Evolutionary conservation across 352 stramenopile genomes (phyloP).

Genomic region (Pythium inflatum): DNA sequence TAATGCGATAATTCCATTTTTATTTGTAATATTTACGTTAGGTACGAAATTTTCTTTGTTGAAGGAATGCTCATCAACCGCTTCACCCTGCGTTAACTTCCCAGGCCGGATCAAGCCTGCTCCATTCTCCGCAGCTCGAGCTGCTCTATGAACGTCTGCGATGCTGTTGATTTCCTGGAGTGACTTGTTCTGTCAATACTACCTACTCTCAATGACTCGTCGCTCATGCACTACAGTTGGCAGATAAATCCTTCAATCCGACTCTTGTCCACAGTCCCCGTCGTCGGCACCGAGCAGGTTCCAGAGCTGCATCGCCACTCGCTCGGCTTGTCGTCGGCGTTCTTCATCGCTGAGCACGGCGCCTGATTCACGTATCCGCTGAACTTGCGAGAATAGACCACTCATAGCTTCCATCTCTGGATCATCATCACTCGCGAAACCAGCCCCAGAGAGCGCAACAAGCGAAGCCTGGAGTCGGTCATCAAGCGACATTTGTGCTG

Average conservation of each 20-base stretch:
- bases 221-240: neutral
- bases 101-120: too few relatives aligned
- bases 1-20: too few relatives aligned
- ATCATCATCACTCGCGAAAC: slow-evolving; percentile 33
- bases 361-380: slow-evolving; percentile 61
- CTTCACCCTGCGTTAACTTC: too few relatives aligned
- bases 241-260: slow-evolving; percentile 19
- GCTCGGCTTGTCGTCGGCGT: slow-evolving; percentile 63
- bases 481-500: slow-evolving; percentile 28
- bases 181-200: too few relatives aligned
- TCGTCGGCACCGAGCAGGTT: slow-evolving; percentile 59
- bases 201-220: too few relatives aligned
- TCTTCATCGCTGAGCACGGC: slow-evolving; percentile 60
- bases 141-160: too few relatives aligned
- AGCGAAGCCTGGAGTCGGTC: slow-evolving; percentile 52
- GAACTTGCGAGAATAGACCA: slow-evolving; percentile 66
- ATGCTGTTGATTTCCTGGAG: too few relatives aligned
- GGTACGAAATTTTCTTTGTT: too few relatives aligned
- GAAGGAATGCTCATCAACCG: too few relatives aligned
- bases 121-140: too few relatives aligned
- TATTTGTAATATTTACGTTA: too few relatives aligned
- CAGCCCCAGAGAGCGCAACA: slow-evolving; percentile 34
- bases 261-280: slow-evolving; percentile 26
- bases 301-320: slow-evolving; percentile 82
- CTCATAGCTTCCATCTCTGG: slow-evolving; percentile 67